Conservation (phyloP, 2,329 filamentous ascomycete genomes). For the Claviceps sorghi region DNA sequence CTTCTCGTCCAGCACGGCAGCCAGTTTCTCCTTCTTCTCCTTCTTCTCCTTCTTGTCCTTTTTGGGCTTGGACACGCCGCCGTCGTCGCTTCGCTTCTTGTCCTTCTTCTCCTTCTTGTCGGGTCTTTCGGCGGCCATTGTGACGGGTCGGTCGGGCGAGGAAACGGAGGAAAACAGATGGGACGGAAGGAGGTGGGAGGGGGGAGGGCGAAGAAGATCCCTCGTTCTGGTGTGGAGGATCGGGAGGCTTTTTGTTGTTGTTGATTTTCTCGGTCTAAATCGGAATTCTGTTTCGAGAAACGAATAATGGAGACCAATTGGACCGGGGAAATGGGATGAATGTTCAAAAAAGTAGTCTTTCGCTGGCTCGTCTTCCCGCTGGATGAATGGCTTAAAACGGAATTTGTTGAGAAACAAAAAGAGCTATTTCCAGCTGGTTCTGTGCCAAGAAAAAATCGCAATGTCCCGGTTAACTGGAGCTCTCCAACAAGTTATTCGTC, state of each 20-base stretch:
- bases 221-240: neutral
- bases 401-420: neutral
- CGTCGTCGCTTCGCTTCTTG: constrained; percentile 42
- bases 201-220: neutral
- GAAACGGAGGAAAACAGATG: neutral
- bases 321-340: neutral
- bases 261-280: neutral
- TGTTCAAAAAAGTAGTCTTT: neutral
- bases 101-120: constrained; percentile 44
- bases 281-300: neutral
- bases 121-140: constrained; percentile 34
- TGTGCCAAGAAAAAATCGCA: neutral
- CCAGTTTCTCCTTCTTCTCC: constrained; percentile 61
- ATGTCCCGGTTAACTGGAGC: neutral
- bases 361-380: neutral
- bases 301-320: too few relatives aligned
- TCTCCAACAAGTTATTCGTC: neutral
- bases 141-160: constrained; percentile 5
- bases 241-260: neutral
- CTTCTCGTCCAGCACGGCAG: constrained; percentile 49
- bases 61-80: constrained; percentile 38
- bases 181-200: too few relatives aligned
- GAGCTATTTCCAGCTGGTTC: constrained; percentile 9
- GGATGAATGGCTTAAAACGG: too few relatives aligned
- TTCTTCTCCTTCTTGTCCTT: constrained; percentile 54